Percentiles rank a stretch among this genome's conserved stretches.
Conservation (phyloP, 805 yeast genomes). For the Schwanniomyces occidentalis region DNA sequence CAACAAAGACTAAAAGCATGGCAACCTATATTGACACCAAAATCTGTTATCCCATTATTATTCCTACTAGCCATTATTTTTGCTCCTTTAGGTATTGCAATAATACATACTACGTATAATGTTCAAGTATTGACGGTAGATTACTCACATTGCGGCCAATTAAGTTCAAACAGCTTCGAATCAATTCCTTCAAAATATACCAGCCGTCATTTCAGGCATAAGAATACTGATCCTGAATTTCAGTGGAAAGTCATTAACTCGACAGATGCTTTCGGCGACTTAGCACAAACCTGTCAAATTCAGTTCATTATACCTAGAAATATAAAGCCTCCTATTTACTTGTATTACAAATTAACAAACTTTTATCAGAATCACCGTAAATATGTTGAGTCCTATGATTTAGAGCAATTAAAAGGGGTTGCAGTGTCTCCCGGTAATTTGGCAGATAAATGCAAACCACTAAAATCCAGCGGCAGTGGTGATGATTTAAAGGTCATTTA, state of each 20-base stretch:
- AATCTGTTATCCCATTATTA: slow-evolving; percentile 83
- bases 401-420: slow-evolving; percentile 76
- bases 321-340: slow-evolving; percentile 66
- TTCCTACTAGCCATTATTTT: slow-evolving; percentile 73
- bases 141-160: slow-evolving; percentile 65
- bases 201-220: slow-evolving; percentile 58
- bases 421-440: slow-evolving; percentile 58
- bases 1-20: slow-evolving; percentile 71
- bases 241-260: slow-evolving; percentile 57
- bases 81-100: slow-evolving; percentile 88
- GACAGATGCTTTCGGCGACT: slow-evolving; percentile 38
- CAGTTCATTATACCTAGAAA: slow-evolving; percentile 73
- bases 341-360: slow-evolving; percentile 85
- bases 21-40: slow-evolving; percentile 91
- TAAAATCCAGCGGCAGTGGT: slow-evolving; percentile 39
- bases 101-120: slow-evolving; percentile 72
- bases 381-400: slow-evolving; percentile 82
- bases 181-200: slow-evolving; percentile 62
- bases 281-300: slow-evolving; percentile 54
- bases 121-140: slow-evolving; percentile 76
- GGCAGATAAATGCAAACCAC: slow-evolving; percentile 38
- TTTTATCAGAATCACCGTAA: slow-evolving; percentile 95
- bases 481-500: slow-evolving; percentile 51
- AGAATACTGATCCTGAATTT: slow-evolving; percentile 46
- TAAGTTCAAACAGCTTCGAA: slow-evolving; percentile 46